A percentile compares a stretch with the other conserved stretches of the same genome.
Conservation (phyloP, 495 filamentous ascomycete genomes). For the Parmelia sp. region DNA sequence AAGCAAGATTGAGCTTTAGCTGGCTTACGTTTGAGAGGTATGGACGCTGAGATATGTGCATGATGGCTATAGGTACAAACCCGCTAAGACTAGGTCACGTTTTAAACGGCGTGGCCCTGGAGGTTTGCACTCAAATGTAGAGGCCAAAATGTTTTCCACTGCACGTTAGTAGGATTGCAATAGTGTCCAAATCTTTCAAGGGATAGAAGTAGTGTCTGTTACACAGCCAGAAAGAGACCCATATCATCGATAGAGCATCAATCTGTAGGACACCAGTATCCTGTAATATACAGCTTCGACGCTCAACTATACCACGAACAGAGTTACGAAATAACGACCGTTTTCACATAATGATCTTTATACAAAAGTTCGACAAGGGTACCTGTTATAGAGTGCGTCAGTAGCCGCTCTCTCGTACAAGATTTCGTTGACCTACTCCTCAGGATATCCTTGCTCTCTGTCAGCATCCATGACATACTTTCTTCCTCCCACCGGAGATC, state of each 20-base stretch:
- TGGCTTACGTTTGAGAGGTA: neutral
- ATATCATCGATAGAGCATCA: neutral
- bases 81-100: neutral
- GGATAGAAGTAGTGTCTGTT: neutral
- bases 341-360: neutral
- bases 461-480: slow-evolving; percentile 42
- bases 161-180: neutral
- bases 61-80: neutral
- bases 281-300: neutral
- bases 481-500: slow-evolving; percentile 28
- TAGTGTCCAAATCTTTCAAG: neutral
- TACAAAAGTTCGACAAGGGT: slow-evolving; percentile 48
- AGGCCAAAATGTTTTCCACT: neutral
- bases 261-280: neutral
- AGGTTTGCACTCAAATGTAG: neutral
- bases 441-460: slow-evolving; percentile 43
- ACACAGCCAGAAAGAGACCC: neutral
- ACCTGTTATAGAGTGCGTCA: slow-evolving; percentile 35
- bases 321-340: neutral
- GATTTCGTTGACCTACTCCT: slow-evolving; percentile 37
- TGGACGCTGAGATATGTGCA: neutral
- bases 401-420: slow-evolving; percentile 5
- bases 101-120: neutral
- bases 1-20: neutral
- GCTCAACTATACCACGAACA: neutral